Evolutionary conservation across 2,329 filamentous ascomycete species (phyloP), one percentile per base, ranked within the genome.

Genomic region (Diaporthe aspalathi): DNA sequence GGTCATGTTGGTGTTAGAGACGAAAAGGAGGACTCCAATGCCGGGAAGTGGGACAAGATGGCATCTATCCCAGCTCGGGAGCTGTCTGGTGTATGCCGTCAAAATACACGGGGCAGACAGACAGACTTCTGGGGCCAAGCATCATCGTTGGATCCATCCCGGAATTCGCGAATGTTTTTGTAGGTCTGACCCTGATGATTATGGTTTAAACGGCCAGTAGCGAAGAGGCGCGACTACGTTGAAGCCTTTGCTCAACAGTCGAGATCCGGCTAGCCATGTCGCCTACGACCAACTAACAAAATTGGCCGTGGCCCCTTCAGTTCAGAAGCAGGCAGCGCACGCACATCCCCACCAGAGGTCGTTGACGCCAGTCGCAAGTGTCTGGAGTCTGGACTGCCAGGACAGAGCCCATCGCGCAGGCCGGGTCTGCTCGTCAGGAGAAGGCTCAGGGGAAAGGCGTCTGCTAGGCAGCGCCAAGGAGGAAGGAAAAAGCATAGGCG

Each of bases 311-410:
- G 29, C 43, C 57, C n/a, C n/a, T 35, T 49, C 43, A 29, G 43
- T 49, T n/a, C 57, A 63, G 43, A 49, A 63, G 27, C 27, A 49
- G 47, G 40, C 20, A 47, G 47, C 27, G 40, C 40, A 32, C 27
- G 27, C 57, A 62, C 40, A 20, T 5, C n/a, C 56, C 40, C 40
- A 47, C 57, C 47, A 45, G 16, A 43, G 38, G 27, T 62, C 57
- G 57, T 62, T 47, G 57, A 47, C 57, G 40, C 57, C 57, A 62
- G 40, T 32, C 20, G 40, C 57, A 47, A 62, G 57, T 35, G 24
- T 62, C 57, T 62, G 57, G 57, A n/a, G n/a, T n/a, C n/a, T n/a
- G n/a, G n/a, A n/a, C 22, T 40, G 57, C 57, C 43, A 47, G 43
- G 24, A 62, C 57, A 47, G 43, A n/a, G n/a, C n/a, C 43, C 57